Evolutionary conservation across 768 basidiomycete species (phyloP), one percentile per base, ranked within the genome.

Genomic region (Favolaschia claudopus): DNA sequence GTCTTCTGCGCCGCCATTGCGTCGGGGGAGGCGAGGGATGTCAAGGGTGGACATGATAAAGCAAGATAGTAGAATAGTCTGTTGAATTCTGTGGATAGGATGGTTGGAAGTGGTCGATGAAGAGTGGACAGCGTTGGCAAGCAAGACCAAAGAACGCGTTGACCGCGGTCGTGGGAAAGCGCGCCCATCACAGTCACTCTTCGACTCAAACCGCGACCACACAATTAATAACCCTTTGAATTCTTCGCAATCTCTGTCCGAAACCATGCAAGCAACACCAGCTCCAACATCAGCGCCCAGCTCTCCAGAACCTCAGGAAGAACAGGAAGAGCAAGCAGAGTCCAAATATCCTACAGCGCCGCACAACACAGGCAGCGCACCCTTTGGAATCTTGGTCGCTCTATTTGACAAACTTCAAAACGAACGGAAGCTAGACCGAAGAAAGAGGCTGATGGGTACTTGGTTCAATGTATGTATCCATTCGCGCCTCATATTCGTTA

Each of bases 401-500:
- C 79, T 97, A 36, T 95, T 95, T 76, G 86, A 90, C 62, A 89
- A 85, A 65, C 74, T 96, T 7, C 84, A 89, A 57, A 79, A 72
- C 38, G 92, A 93, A 70, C 80, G 86, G 58, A 92, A 89, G 69
- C 87, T 86, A 34, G 91, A 93, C 13, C 85, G 88, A 67, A 78
- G 92, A 58, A 84, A 83, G 60, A 90, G 84, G 67, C 75, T 89
- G 6, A 71, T 97, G n/a, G 76, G 78, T 42, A 77, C 82, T 15
- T 96, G 95, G 91, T 93, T 96, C 68, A 86, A 82, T 55, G 93
- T 95, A 81, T 73, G 89, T 62, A 38, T 31, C 22, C n/a, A 17
- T 43, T 58, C 45, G 17, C 28, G 42, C 25, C 32, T 20, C 47
- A 37, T 37, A 7, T 24, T 36, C 1, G 20, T 43, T 44, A 46